Evolutionary conservation across 495 filamentous ascomycete genomes (phyloP), one percentile per base, ranked within the genome.

Genomic region (Penicillium chermesinum): DNA sequence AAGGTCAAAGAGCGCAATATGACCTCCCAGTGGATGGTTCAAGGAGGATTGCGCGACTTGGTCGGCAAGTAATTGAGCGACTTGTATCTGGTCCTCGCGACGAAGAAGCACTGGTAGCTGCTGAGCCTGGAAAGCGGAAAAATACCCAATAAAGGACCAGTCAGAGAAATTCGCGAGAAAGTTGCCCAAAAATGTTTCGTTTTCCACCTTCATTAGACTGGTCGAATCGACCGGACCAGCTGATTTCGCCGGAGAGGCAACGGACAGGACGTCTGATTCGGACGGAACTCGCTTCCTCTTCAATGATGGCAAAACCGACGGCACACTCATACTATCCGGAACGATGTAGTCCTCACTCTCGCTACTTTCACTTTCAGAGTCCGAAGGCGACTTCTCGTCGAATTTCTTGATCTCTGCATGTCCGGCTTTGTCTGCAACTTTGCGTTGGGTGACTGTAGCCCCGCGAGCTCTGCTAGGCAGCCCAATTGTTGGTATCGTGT

Each of bases 1-100:
- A 9, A 69, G 55, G 20, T 50, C 62, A 36, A 62, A 66, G 15
- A 67, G 53, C n/a, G 58, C 48, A 21, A 63, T 48, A 7, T 48
- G 32, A 4, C 58, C 63, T 41, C 67, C 62, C 39, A 72, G 48
- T 13, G 53, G 53, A 55, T 75, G 67, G 36, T 70, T 54, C 16
- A 75, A 50, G 3, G 72, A 73, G n/a, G 70, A 74, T 49, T 74
- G 72, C 6, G 69, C 71, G 46, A 74, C 49, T 54, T 79, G 75
- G 38, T 77, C 74, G 17, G 69, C 69, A 13, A 77, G 43, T 18
- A 77, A 43, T 42, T 79, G 75, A 2, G 73, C 74, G 41, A 75
- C 57, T 40, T 69, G 63, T 18, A 73, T 61, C 18, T 75, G 62
- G 27, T 70, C 59, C 48, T 75, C 69, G 21, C 57, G 67, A 21